Conservation (phyloP, 2,329 filamentous ascomycete genomes). For the Xylaria polymorpha region DNA sequence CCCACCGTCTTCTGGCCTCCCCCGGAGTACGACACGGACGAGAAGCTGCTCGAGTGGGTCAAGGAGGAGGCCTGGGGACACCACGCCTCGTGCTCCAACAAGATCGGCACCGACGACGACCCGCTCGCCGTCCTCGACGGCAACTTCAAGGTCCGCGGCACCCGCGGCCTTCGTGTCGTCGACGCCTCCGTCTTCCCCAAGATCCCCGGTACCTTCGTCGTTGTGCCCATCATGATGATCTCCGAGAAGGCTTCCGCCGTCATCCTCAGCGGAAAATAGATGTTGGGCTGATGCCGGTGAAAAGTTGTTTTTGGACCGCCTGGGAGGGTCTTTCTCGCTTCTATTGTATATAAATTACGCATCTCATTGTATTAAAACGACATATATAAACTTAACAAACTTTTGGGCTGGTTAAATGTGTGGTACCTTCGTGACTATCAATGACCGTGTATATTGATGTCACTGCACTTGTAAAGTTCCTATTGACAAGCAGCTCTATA, state of each 20-base stretch:
- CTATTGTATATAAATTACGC: conserved; percentile 21
- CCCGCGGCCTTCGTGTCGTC: conserved; percentile 64
- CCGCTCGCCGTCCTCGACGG: conserved; percentile 63
- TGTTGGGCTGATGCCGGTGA: not conserved
- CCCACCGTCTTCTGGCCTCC: conserved; percentile 42
- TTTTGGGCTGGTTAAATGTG: not conserved
- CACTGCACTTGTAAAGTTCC: not conserved
- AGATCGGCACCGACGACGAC: conserved; percentile 57
- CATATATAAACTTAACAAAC: conserved; percentile 8
- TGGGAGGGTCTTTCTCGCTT: not conserved
- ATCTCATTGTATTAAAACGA: conserved; percentile 9
- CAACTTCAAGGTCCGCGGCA: conserved; percentile 63
- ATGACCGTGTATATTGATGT: not conserved
- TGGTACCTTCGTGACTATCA: not conserved
- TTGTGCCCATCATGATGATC: conserved; percentile 46
- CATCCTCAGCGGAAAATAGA: conserved; percentile 41
- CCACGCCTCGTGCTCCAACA: conserved; percentile 46
- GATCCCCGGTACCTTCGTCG: conserved; percentile 56
- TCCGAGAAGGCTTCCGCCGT: conserved; percentile 46
- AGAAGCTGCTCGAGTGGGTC: conserved; percentile 45
- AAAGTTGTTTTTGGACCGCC: not conserved
- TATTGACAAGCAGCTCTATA: not conserved
- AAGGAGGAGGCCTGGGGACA: conserved; percentile 48
- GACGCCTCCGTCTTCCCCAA: conserved; percentile 65
- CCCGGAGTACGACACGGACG: conserved; percentile 38